These are phyloP conservation scores for Talaromyces atroroseus DNA, from an alignment of 2,329 filamentous ascomycete species.

Conservation along the genomic window DNA sequence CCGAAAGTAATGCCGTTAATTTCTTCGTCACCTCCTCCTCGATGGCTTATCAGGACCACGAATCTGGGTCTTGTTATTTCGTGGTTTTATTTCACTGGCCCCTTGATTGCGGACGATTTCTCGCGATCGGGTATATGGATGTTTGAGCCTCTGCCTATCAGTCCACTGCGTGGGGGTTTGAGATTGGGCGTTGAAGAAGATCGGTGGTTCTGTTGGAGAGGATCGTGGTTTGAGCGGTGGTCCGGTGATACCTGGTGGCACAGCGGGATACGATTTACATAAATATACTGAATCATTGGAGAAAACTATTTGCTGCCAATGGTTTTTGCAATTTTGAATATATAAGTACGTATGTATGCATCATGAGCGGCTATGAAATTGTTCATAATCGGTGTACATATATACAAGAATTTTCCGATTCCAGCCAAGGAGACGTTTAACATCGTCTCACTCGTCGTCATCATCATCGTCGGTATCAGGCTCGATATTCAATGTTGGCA, in stretches of 20 bases:
- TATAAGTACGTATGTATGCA: background rate
- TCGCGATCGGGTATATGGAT: slow-evolving; percentile 69
- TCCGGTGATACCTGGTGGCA: slow-evolving; percentile 60
- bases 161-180: slow-evolving; percentile 58
- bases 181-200: slow-evolving; percentile 56
- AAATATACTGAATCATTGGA: background rate
- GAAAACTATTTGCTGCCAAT: background rate
- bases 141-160: slow-evolving; percentile 75
- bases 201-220: slow-evolving; percentile 63
- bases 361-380: background rate
- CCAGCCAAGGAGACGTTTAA: background rate
- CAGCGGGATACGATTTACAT: slow-evolving; percentile 42
- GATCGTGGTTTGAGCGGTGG: slow-evolving; percentile 54
- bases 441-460: slow-evolving; percentile 25
- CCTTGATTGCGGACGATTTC: slow-evolving; percentile 70
- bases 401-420: background rate
- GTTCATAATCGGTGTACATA: background rate
- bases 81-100: slow-evolving; percentile 66
- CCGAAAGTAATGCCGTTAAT: slow-evolving; percentile 14
- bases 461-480: slow-evolving; percentile 44
- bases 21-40: slow-evolving; percentile 36
- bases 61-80: slow-evolving; percentile 59
- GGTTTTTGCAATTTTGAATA: background rate
- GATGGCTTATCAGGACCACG: slow-evolving; percentile 42
- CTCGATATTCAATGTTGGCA: slow-evolving; percentile 45